Conservation (phyloP, 495 filamentous ascomycete genomes). For the Lophium mytilinum region DNA sequence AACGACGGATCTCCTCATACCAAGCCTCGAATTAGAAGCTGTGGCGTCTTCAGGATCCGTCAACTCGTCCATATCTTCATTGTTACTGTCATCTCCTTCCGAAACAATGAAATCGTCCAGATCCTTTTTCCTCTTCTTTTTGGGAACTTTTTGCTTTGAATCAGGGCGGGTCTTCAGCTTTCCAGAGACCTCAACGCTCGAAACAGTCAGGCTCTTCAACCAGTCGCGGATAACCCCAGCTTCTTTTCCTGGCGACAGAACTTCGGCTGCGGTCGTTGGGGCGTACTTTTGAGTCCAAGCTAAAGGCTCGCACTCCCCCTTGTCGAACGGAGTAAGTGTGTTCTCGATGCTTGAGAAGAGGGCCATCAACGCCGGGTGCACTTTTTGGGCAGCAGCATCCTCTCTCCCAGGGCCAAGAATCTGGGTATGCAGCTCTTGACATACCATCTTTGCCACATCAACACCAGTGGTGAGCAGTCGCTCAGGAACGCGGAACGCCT, state of each 20-base stretch:
- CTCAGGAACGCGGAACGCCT: conserved; percentile 17
- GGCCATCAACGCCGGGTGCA: conserved; percentile 51
- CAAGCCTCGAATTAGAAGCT: conserved; percentile 4
- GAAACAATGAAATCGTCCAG: conserved; percentile 80
- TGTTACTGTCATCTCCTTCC: conserved; percentile 72
- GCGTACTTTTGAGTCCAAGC: conserved; percentile 86
- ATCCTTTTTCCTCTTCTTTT: conserved; percentile 59
- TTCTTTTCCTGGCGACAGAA: conserved; percentile 71
- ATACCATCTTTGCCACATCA: conserved; percentile 17
- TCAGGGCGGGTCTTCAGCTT: conserved; percentile 3
- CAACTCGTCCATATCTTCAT: conserved; percentile 63
- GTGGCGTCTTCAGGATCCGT: conserved; percentile 54
- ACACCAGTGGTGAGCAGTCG: conserved; percentile 29
- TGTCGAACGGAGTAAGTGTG: conserved; percentile 72
- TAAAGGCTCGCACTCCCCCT: conserved; percentile 59
- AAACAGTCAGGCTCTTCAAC: conserved; percentile 68
- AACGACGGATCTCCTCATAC: conserved; percentile 29
- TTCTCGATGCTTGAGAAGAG: conserved; percentile 52
- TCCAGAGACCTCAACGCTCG: conserved; percentile 44
- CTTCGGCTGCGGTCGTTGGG: conserved; percentile 57
- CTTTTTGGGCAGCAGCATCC: neutral
- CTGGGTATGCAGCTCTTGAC: conserved; percentile 5
- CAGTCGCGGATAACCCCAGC: conserved; percentile 68
- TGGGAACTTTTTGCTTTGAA: conserved; percentile 14
- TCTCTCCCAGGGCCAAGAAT: conserved; percentile 1